Conservation (phyloP, 2,329 filamentous ascomycete genomes). For the Beauveria asiatica region DNA sequence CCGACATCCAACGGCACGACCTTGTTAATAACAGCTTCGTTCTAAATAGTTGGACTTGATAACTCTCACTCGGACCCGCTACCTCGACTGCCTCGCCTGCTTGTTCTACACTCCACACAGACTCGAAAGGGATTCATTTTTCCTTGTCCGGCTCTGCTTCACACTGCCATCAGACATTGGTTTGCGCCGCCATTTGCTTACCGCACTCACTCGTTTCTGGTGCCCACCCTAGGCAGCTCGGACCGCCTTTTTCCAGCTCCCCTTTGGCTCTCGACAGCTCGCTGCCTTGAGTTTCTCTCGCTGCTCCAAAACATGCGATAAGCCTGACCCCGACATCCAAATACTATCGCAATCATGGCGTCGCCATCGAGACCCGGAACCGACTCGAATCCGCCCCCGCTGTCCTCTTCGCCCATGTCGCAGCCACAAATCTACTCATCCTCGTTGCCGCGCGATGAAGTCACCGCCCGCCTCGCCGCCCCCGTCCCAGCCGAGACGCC, state of each 20-base stretch:
- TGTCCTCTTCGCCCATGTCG: conserved; percentile 41
- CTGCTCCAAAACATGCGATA: conserved; percentile 6
- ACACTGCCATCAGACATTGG: not conserved
- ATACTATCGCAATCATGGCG: conserved; percentile 5
- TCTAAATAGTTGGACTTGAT: not conserved
- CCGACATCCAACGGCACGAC: conserved; percentile 4
- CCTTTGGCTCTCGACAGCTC: not conserved
- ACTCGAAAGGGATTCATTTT: no score
- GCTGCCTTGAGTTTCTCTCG: not conserved
- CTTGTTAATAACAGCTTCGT: not conserved
- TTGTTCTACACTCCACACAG: not conserved
- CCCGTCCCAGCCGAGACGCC: conserved; percentile 38
- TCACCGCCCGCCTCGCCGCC: conserved; percentile 53
- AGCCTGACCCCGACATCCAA: not conserved
- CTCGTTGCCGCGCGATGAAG: conserved; percentile 48
- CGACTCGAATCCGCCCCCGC: conserved; percentile 14
- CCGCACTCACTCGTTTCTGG: not conserved
- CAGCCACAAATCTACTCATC: conserved; percentile 39
- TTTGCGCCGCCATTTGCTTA: not conserved
- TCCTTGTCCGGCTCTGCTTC: not conserved
- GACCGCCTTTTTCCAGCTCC: conserved; percentile 1
- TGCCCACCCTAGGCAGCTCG: not conserved
- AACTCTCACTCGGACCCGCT: not conserved
- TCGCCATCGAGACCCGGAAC: conserved; percentile 10
- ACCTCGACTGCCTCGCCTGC: not conserved